Percentiles rank a stretch among this genome's conserved stretches.
phyloP scores from a whole-genome alignment of 805 yeast genomes.

The Lachancea fermentati region DNA sequence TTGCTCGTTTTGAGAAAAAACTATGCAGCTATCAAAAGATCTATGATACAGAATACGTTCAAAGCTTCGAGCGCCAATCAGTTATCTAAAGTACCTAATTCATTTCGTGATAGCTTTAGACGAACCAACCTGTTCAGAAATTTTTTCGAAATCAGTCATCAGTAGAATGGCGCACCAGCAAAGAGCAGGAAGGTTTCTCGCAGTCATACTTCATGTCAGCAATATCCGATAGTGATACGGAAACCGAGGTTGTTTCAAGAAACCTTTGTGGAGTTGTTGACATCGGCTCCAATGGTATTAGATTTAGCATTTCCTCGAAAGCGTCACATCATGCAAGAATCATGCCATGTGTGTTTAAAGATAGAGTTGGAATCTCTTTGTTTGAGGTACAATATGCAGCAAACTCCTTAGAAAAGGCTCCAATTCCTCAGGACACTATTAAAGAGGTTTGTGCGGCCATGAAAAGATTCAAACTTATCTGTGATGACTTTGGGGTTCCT shows the following conservation, averaged over 20 bases:
- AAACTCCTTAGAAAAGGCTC: conserved; percentile 38
- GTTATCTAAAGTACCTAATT: too few species aligned
- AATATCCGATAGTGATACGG: conserved; percentile 31
- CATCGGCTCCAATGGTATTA: conserved; percentile 70
- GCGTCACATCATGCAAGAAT: conserved; percentile 67
- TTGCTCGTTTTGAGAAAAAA: too few species aligned
- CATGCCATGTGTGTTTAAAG: conserved; percentile 74
- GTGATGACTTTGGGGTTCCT: conserved; percentile 70
- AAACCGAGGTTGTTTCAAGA: conserved; percentile 52
- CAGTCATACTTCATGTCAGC: conserved; percentile 26
- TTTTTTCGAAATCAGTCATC: too few species aligned
- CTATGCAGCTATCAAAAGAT: too few species aligned
- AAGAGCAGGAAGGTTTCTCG: too few species aligned
- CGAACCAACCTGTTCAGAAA: too few species aligned
- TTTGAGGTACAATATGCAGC: conserved; percentile 53
- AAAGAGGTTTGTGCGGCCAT: conserved; percentile 56
- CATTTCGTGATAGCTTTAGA: too few species aligned
- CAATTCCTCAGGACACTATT: conserved; percentile 54
- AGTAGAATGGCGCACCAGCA: too few species aligned
- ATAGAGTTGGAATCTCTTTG: conserved; percentile 62
- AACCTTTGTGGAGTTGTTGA: conserved; percentile 64
- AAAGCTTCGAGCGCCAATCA: too few species aligned
- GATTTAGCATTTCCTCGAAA: conserved; percentile 66
- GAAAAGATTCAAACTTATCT: conserved; percentile 61
- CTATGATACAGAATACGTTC: too few species aligned